Conservation (phyloP, 306 rosid genomes). For the Malus orientalis region DNA sequence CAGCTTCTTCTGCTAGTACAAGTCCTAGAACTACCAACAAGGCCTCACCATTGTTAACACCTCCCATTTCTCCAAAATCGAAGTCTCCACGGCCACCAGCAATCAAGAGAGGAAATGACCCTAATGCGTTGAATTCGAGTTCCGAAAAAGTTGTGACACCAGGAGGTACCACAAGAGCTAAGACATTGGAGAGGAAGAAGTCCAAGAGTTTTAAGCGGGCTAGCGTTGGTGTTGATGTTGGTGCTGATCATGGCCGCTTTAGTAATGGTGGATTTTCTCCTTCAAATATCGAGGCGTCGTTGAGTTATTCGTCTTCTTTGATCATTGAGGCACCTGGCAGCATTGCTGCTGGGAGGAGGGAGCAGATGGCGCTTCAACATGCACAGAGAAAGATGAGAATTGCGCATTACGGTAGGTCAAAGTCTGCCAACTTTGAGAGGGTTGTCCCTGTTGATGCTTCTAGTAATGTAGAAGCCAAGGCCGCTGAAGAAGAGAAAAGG, state of each 20-base stretch:
- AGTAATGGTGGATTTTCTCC: constrained; percentile 9
- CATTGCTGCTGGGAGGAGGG: constrained; percentile 88
- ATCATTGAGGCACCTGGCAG: constrained; percentile 93
- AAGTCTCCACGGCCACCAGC: constrained; percentile 81
- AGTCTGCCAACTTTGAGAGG: constrained; percentile 75
- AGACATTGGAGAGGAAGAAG: constrained; percentile 70
- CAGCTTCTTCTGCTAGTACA: constrained; percentile 24
- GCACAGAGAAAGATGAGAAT: constrained; percentile 85
- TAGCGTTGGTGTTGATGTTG: constrained; percentile 14
- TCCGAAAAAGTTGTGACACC: constrained; percentile 58
- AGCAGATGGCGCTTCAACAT: constrained; percentile 82
- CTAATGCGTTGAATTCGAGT: constrained; percentile 47
- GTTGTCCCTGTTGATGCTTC: constrained; percentile 46
- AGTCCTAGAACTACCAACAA: constrained; percentile 15
- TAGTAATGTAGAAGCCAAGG: constrained; percentile 17
- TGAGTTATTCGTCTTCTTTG: constrained; percentile 68
- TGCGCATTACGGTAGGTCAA: constrained; percentile 97
- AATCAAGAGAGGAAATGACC: constrained; percentile 58
- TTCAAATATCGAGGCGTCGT: constrained; percentile 36
- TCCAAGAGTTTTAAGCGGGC: constrained; percentile 70
- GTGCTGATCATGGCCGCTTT: constrained; percentile 2
- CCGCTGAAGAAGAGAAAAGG: constrained; percentile 56
- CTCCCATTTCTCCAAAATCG: constrained; percentile 67
- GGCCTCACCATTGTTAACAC: constrained; percentile 27
- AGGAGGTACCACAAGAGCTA: constrained; percentile 35